Conservation (phyloP, 2,329 filamentous ascomycete genomes). For the Curvularia hawaiiensis region DNA sequence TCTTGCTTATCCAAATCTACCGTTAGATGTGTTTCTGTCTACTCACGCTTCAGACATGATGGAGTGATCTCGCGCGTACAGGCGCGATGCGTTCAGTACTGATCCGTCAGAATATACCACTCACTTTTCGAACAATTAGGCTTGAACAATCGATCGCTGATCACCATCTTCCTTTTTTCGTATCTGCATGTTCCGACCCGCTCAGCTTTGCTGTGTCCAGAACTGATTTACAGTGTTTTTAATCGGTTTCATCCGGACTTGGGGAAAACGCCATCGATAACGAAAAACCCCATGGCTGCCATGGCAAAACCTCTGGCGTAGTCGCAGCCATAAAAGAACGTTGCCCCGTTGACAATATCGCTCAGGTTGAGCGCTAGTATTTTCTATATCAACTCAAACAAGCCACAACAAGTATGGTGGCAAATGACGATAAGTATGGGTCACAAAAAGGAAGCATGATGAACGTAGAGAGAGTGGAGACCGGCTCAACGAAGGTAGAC, state of each 20-base stretch:
- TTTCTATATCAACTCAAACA: not conserved
- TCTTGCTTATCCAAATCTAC: not conserved
- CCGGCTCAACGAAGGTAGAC: not conserved
- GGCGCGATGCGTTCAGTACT: not conserved
- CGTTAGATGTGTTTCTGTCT: not conserved
- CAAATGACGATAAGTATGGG: not conserved
- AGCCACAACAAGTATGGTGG: not conserved
- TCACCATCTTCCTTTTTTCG: not conserved
- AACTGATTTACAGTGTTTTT: not conserved
- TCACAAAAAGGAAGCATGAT: not conserved
- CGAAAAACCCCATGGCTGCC: not conserved
- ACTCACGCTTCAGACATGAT: not conserved
- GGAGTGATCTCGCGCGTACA: not conserved
- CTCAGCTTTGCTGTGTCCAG: not conserved
- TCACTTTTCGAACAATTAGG: not conserved
- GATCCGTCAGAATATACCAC: no score
- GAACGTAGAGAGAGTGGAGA: constrained; percentile 10
- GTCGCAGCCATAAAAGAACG: not conserved
- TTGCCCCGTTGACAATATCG: not conserved
- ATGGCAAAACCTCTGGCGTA: not conserved
- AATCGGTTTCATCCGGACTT: not conserved
- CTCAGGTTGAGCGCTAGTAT: not conserved
- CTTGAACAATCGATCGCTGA: not conserved
- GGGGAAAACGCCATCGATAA: not conserved
- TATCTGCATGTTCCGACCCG: not conserved